These are phyloP conservation scores for Cryptococcus amylolentus DNA, from an alignment of 1,284 basidiomycete species.

Conservation along the genomic window DNA sequence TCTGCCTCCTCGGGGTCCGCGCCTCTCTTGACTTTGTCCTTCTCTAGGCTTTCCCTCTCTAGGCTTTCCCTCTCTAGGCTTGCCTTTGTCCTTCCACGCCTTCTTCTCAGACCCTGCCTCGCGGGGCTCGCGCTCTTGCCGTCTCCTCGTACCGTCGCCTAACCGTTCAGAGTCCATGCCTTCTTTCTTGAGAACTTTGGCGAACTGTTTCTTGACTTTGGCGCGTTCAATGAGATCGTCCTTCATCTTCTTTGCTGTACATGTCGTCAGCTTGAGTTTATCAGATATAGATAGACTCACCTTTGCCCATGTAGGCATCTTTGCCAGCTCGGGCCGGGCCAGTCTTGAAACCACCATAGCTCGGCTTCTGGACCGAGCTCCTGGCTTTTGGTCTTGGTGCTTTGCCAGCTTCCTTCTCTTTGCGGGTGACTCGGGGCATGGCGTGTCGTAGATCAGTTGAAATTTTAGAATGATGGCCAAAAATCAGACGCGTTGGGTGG, in stretches of 20 bases:
- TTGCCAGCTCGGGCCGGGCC: conserved; percentile 43
- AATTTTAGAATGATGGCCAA: background rate
- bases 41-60: background rate
- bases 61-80: background rate
- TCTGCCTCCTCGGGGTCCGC: conserved; percentile 3
- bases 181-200: conserved; percentile 52
- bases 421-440: conserved; percentile 41
- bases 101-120: background rate
- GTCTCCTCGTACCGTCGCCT: conserved; percentile 17
- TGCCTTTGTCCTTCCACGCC: background rate
- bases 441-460: background rate
- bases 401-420: conserved; percentile 35
- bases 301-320: conserved; percentile 51
- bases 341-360: conserved; percentile 42
- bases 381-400: conserved; percentile 14
- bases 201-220: conserved; percentile 54
- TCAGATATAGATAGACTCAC: conserved; percentile 20
- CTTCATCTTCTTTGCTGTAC: conserved; percentile 54
- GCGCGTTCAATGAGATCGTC: conserved; percentile 54
- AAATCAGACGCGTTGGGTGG: background rate
- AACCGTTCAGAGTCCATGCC: conserved; percentile 43
- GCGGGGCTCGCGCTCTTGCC: conserved; percentile 5
- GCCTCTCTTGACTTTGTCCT: background rate
- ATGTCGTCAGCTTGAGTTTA: background rate
- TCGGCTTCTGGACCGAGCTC: conserved; percentile 2